phyloP scores from a whole-genome alignment of 75 land plant genomes.

The Selaginella moellendorffii region DNA sequence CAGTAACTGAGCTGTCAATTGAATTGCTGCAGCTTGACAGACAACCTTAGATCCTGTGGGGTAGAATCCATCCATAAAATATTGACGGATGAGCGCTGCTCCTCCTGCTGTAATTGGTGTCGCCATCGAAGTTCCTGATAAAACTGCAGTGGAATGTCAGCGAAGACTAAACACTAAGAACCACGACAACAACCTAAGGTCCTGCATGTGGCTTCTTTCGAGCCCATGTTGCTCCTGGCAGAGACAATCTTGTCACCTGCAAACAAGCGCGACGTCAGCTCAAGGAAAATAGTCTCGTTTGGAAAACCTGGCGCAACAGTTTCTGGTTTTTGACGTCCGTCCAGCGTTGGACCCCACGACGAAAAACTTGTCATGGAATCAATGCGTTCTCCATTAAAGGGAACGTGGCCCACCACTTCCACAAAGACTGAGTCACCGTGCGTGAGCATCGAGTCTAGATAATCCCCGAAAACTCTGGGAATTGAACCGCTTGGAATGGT shows the following conservation, averaged over 20 bases:
- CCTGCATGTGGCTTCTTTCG: background rate
- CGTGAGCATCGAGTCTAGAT: too few species aligned
- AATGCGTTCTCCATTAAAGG: background rate
- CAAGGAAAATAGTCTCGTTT: background rate
- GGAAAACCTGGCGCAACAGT: slow-evolving; percentile 14
- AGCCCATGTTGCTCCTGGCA: slow-evolving; percentile 4
- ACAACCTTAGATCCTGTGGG: slow-evolving; percentile 15
- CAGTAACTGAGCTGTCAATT: background rate
- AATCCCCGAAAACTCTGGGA: too few species aligned
- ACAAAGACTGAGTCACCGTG: too few species aligned
- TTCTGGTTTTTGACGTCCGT: slow-evolving; percentile 20
- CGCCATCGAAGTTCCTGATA: slow-evolving; percentile 18
- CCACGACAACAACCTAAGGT: background rate
- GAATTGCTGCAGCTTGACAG: background rate
- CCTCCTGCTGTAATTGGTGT: slow-evolving; percentile 17
- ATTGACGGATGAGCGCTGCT: slow-evolving; percentile 19
- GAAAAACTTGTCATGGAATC: slow-evolving; percentile 18
- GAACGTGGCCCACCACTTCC: too few species aligned
- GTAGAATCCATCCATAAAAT: slow-evolving; percentile 22
- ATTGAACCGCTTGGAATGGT: too few species aligned
- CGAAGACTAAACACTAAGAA: background rate
- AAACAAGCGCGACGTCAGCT: background rate
- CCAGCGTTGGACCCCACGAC: slow-evolving; percentile 15
- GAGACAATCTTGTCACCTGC: slow-evolving; percentile 5
- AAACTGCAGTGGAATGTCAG: background rate